phyloP scores from a whole-genome alignment of 805 yeast species.

The Yamadazyma nakazawae region DNA sequence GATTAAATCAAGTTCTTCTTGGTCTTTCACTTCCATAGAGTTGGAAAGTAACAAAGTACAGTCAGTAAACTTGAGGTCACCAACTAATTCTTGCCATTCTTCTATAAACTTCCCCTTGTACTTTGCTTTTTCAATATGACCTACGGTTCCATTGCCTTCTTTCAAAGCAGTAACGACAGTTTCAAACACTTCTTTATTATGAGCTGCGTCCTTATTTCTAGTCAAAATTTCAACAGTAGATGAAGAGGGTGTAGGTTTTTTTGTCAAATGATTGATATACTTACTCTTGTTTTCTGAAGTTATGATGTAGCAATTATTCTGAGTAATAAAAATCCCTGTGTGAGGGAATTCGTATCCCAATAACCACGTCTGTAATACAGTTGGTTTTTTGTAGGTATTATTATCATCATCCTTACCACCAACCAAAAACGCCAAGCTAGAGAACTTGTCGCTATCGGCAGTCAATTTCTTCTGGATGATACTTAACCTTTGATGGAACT shows the following conservation, averaged over 20 bases:
- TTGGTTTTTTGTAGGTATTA: slow-evolving; percentile 85
- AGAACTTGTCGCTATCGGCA: slow-evolving; percentile 17
- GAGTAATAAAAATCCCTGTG: slow-evolving; percentile 66
- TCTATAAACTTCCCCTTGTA: slow-evolving; percentile 80
- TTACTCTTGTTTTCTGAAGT: slow-evolving; percentile 86
- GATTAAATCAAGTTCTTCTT: slow-evolving; percentile 63
- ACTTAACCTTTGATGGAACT: slow-evolving; percentile 53
- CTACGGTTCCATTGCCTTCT: slow-evolving; percentile 41
- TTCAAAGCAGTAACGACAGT: slow-evolving; percentile 51
- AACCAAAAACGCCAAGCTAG: slow-evolving; percentile 54
- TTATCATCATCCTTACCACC: slow-evolving; percentile 88
- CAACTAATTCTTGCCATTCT: slow-evolving; percentile 60
- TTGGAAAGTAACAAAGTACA: slow-evolving; percentile 48
- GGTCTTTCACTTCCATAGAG: slow-evolving; percentile 72
- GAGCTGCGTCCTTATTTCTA: slow-evolving; percentile 78
- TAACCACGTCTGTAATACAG: slow-evolving; percentile 86
- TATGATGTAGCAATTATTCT: slow-evolving; percentile 57
- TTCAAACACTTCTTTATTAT: slow-evolving; percentile 63
- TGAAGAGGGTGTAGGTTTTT: slow-evolving; percentile 36
- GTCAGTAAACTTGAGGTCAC: slow-evolving; percentile 44
- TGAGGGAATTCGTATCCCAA: slow-evolving; percentile 96
- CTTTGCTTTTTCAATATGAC: slow-evolving; percentile 70
- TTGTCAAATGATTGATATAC: slow-evolving; percentile 59
- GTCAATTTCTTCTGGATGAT: slow-evolving; percentile 35
- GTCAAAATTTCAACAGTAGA: slow-evolving; percentile 56